These are phyloP conservation scores for Solanum aculeatissimum DNA, from an alignment of 305 asterid species.

Conservation along the genomic window DNA sequence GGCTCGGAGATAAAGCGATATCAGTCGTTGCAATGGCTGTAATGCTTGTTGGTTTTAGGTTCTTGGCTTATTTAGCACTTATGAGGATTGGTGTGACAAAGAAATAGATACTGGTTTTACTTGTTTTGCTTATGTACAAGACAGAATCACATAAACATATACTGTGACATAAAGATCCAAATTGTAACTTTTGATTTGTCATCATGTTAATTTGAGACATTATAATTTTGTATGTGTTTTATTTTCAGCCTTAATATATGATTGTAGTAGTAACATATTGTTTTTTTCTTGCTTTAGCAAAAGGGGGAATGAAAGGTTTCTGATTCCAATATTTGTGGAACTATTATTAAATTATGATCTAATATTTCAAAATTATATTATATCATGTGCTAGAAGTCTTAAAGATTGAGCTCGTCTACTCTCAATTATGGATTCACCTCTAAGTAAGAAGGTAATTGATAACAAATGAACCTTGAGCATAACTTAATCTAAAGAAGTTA, in stretches of 20 bases:
- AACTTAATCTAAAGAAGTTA: background rate
- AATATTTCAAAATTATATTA: background rate
- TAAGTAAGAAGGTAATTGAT: background rate
- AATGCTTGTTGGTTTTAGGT: conserved; percentile 60
- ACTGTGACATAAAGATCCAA: background rate
- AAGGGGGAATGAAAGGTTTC: background rate
- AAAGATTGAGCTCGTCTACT: background rate
- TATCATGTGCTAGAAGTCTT: background rate
- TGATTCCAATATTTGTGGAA: background rate
- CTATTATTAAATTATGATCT: background rate
- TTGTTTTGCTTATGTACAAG: background rate
- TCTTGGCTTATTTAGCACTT: conserved; percentile 59
- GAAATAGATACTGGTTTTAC: no score
- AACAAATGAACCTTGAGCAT: background rate
- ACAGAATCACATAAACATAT: background rate
- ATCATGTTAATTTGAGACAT: background rate
- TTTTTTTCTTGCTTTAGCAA: background rate
- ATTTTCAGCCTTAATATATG: background rate
- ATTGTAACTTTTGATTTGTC: background rate
- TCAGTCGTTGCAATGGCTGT: conserved; percentile 33
- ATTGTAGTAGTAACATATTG: background rate
- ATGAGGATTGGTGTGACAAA: conserved; percentile 57
- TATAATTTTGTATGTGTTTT: background rate
- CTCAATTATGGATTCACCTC: background rate
- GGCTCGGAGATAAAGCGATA: conserved; percentile 22